Conservation (phyloP, 1,284 basidiomycete genomes). For the Melanopsichium pennsylvanicum region DNA sequence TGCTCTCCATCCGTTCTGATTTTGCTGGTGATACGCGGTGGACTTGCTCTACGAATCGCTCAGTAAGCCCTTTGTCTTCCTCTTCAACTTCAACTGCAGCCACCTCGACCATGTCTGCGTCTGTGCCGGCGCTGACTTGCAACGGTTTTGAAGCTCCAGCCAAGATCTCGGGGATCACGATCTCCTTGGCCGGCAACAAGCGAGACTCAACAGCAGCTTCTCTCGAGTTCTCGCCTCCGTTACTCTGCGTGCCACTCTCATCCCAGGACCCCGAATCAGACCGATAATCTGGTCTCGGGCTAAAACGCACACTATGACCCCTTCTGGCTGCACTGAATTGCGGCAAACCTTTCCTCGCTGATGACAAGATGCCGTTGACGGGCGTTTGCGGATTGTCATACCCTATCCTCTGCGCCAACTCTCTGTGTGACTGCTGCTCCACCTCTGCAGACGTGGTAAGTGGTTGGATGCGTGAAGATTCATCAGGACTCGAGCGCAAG, state of each 20-base stretch:
- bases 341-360: constrained; percentile 10
- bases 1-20: background rate
- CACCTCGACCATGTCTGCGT: too few species aligned
- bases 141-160: background rate
- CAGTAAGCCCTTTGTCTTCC: too few species aligned
- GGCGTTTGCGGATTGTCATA: constrained; percentile 17
- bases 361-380: constrained; percentile 15
- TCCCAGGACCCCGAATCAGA: constrained; percentile 48
- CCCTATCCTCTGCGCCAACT: too few species aligned
- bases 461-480: background rate
- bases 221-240: background rate
- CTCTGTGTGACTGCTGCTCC: too few species aligned
- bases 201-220: constrained; percentile 14
- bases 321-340: constrained; percentile 8
- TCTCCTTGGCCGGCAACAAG: constrained; percentile 14
- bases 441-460: too few species aligned
- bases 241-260: constrained; percentile 10
- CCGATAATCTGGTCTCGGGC: constrained; percentile 38
- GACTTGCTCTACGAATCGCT: background rate
- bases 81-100: background rate
- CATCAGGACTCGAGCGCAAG: background rate
- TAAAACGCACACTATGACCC: constrained; percentile 39
- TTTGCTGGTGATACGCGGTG: constrained; percentile 5
- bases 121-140: too few species aligned
- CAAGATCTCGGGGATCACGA: constrained; percentile 22